Percentiles rank a stretch among this genome's conserved stretches.
Evolutionary conservation across 257 asterid species (phyloP).

Genomic region (Paulownia fortunei): DNA sequence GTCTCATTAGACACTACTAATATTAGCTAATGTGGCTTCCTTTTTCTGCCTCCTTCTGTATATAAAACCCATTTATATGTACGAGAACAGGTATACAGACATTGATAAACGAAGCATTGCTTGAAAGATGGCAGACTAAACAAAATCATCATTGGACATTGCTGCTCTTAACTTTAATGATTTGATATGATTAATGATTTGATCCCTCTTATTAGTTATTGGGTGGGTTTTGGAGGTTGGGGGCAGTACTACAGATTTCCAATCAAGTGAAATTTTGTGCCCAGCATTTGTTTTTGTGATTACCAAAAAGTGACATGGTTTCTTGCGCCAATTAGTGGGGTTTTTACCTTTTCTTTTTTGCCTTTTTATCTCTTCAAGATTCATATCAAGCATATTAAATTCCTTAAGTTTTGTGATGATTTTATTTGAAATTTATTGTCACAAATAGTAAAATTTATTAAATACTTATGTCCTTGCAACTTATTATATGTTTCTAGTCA

Average conservation of each 20-base stretch:
- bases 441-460: not conserved
- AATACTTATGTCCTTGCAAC: no score
- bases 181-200: slow-evolving; percentile 30
- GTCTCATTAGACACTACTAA: slow-evolving; percentile 24
- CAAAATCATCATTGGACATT: slow-evolving; percentile 32
- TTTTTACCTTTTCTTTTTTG: not conserved
- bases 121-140: slow-evolving; percentile 2
- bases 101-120: not conserved
- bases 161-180: slow-evolving; percentile 24
- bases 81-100: not conserved
- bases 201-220: slow-evolving; percentile 12
- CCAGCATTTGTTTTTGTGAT: not conserved
- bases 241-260: not conserved
- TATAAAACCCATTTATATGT: no score
- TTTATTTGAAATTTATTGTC: not conserved
- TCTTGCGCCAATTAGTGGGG: slow-evolving; percentile 8
- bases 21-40: not conserved
- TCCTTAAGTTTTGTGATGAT: not conserved
- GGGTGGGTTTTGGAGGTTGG: not conserved
- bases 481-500: no score
- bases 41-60: slow-evolving; percentile 6
- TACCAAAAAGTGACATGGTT: slow-evolving; percentile 14
- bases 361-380: not conserved
- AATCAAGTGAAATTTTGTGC: slow-evolving; percentile 4
- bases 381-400: not conserved